Evolutionary conservation across 192 early-diverging fungal species (phyloP).

Genomic region (Entomortierella parvispora): DNA sequence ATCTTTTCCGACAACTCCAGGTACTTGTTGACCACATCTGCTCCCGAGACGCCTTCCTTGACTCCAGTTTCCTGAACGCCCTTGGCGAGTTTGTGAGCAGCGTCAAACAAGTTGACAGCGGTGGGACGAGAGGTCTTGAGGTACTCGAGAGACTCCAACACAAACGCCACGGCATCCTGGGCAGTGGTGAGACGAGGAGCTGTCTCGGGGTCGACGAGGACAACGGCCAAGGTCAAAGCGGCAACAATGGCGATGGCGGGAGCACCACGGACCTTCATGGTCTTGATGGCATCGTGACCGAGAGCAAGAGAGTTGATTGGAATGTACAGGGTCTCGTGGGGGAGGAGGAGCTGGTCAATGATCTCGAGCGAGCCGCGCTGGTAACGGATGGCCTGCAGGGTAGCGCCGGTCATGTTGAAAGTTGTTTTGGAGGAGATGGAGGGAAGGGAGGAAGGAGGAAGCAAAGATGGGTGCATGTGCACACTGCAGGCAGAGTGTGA

Average conservation of each 20-base stretch:
- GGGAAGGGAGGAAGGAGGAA: not conserved
- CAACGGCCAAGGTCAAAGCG: slow-evolving; percentile 88
- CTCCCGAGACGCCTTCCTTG: slow-evolving; percentile 29
- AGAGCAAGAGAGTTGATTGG: slow-evolving; percentile 66
- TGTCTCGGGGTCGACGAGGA: slow-evolving; percentile 55
- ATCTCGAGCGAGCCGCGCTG: slow-evolving; percentile 70
- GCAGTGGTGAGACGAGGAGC: slow-evolving; percentile 36
- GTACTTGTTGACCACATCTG: slow-evolving; percentile 68
- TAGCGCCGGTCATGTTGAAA: slow-evolving; percentile 39
- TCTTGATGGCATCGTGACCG: slow-evolving; percentile 89
- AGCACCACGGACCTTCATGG: slow-evolving; percentile 93
- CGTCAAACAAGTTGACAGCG: slow-evolving; percentile 96
- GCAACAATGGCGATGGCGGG: slow-evolving; percentile 99
- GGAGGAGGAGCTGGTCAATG: slow-evolving; percentile 92
- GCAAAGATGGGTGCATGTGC: no score
- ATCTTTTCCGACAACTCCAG: slow-evolving; percentile 81
- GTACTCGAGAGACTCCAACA: slow-evolving; percentile 73
- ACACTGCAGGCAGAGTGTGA: no score
- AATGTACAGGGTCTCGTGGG: slow-evolving; percentile 85
- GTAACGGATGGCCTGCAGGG: slow-evolving; percentile 67
- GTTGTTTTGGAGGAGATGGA: not conserved
- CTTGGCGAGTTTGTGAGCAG: slow-evolving; percentile 64
- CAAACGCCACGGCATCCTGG: slow-evolving; percentile 56
- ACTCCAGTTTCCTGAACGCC: slow-evolving; percentile 42
- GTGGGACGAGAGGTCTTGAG: slow-evolving; percentile 94